These are phyloP conservation scores for Apiospora koreana DNA, from an alignment of 2,329 filamentous ascomycete genomes.

Conservation along the genomic window DNA sequence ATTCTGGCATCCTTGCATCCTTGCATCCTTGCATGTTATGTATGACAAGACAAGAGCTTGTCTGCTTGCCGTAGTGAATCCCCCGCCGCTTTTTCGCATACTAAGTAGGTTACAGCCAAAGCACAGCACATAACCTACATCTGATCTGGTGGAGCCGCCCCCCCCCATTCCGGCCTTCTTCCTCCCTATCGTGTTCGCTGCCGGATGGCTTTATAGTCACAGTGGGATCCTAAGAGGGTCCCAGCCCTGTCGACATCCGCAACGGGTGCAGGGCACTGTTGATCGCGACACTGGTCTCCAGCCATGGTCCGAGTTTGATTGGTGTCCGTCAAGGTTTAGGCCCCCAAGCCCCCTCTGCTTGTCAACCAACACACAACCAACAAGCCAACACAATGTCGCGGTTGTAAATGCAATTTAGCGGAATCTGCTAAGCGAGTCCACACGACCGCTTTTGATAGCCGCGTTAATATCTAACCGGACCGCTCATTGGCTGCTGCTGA, in stretches of 20 bases:
- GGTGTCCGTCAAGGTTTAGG: neutral
- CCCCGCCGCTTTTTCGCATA: neutral
- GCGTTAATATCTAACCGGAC: conserved; percentile 11
- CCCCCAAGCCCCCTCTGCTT: neutral
- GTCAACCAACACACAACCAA: neutral
- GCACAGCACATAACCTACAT: neutral
- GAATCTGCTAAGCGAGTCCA: conserved; percentile 9
- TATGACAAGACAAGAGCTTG: neutral
- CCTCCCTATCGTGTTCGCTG: conserved; percentile 3
- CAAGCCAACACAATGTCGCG: neutral
- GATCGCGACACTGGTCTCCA: neutral
- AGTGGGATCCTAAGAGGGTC: neutral
- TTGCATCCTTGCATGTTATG: too few species aligned
- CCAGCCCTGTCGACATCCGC: neutral
- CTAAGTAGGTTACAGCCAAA: too few species aligned
- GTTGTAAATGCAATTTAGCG: conserved; percentile 9
- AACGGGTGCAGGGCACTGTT: neutral
- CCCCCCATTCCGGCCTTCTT: neutral
- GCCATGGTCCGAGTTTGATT: neutral
- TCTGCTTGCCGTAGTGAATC: neutral
- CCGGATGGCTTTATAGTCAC: neutral
- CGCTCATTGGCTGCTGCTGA: conserved; percentile 9
- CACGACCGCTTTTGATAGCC: conserved; percentile 11
- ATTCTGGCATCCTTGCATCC: too few species aligned
- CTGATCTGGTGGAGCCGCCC: neutral